These are phyloP conservation scores for Lathyrus sativus DNA, from an alignment of 306 rosid genomes.

Conservation along the genomic window DNA sequence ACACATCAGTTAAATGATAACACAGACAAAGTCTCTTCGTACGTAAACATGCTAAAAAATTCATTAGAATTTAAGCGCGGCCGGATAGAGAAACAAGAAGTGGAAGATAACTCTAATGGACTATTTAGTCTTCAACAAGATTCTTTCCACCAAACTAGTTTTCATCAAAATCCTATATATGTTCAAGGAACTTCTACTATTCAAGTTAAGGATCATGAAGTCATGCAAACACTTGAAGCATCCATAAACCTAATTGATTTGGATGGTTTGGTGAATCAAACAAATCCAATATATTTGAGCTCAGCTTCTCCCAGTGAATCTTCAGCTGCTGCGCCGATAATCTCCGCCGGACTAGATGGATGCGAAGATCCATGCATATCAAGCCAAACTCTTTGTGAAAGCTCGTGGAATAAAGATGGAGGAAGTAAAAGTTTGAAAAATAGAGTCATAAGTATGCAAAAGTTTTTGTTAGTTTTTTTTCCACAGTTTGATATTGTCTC, in stretches of 20 bases:
- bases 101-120: conserved; percentile 51
- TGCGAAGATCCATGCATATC: conserved; percentile 85
- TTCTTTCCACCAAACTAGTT: conserved; percentile 41
- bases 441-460: not conserved
- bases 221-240: conserved; percentile 51
- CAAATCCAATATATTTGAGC: conserved; percentile 53
- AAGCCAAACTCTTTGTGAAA: conserved; percentile 66
- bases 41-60: conserved; percentile 86
- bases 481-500: not conserved
- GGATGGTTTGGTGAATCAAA: conserved; percentile 64
- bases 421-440: conserved; percentile 40
- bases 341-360: conserved; percentile 79
- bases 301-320: conserved; percentile 85
- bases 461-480: not conserved
- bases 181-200: conserved; percentile 48
- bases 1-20: conserved; percentile 51
- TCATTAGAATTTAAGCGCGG: conserved; percentile 71
- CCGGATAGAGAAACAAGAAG: conserved; percentile 53
- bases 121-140: conserved; percentile 46
- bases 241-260: conserved; percentile 49
- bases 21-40: conserved; percentile 76
- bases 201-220: conserved; percentile 50
- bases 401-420: conserved; percentile 71
- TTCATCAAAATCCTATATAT: conserved; percentile 44
- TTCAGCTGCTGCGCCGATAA: conserved; percentile 74